Evolutionary conservation across 129 eudicot genomes (phyloP).

Genomic region (Ambrosia trifida): DNA sequence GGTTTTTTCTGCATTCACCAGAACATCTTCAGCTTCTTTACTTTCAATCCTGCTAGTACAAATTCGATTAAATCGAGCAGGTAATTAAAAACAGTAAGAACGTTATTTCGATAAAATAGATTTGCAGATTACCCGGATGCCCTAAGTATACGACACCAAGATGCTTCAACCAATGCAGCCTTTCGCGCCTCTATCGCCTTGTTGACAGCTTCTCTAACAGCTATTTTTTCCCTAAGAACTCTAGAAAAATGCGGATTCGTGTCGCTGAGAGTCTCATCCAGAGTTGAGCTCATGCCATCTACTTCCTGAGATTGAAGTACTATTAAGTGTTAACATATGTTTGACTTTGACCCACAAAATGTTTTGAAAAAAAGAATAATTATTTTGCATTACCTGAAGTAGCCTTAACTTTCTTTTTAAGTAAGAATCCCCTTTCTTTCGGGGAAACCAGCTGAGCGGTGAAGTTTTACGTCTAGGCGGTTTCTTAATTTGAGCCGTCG

Average conservation of each 20-base stretch:
- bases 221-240: conserved; percentile 82
- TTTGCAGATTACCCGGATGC: conserved; percentile 62
- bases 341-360: not conserved
- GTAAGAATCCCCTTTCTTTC: conserved; percentile 83
- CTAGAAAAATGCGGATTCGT: conserved; percentile 89
- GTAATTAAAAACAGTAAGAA: not conserved
- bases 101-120: not conserved
- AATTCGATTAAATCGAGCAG: not conserved
- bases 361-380: not conserved
- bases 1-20: conserved; percentile 61
- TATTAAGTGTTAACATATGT: conserved; percentile 6
- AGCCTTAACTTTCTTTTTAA: conserved; percentile 71
- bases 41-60: conserved; percentile 57
- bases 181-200: conserved; percentile 86
- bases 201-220: conserved; percentile 84
- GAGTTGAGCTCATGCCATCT: conserved; percentile 88
- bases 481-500: conserved; percentile 71
- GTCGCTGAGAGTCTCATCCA: conserved; percentile 86
- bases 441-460: conserved; percentile 96
- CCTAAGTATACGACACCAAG: conserved; percentile 92
- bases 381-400: conserved; percentile 57
- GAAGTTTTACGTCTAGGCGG: conserved; percentile 77
- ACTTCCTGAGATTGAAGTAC: conserved; percentile 53
- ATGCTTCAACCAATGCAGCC: conserved; percentile 94
- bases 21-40: conserved; percentile 68